Conservation (phyloP, 257 asterid species). For the Fraxinus americana region DNA sequence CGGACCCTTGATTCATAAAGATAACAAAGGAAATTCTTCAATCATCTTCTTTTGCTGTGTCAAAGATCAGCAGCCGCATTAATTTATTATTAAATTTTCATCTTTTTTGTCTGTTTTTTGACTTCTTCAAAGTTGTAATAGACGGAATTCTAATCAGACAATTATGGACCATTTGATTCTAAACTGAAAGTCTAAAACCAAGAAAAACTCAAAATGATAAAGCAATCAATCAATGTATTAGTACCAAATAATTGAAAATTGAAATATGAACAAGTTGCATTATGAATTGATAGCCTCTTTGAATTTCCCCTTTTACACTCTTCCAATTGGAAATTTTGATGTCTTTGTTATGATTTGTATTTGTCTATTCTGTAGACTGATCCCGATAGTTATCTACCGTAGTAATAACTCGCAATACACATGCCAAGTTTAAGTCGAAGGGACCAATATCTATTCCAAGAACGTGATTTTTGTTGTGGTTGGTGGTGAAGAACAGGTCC, state of each 20-base stretch:
- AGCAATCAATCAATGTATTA: neutral
- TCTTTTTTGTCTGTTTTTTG: neutral
- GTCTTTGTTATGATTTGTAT: too few species aligned
- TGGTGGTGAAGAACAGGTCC: neutral
- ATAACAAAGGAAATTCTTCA: too few species aligned
- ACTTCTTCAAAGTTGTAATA: neutral
- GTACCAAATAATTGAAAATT: neutral
- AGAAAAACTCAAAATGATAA: neutral
- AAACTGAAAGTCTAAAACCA: conserved; percentile 10
- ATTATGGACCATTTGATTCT: neutral
- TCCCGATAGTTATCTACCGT: too few species aligned
- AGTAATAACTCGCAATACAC: neutral
- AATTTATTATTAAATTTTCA: too few species aligned
- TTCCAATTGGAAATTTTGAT: neutral
- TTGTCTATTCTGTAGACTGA: too few species aligned
- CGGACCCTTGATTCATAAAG: too few species aligned
- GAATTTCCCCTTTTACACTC: neutral
- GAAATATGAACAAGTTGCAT: neutral
- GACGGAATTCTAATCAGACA: neutral
- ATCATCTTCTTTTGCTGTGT: neutral
- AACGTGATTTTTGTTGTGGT: neutral
- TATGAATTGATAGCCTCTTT: neutral
- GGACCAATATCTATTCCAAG: neutral
- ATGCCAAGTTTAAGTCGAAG: neutral
- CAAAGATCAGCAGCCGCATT: neutral